Evolutionary conservation across 805 yeast genomes (phyloP).

Genomic region (Lachancea mirantina): DNA sequence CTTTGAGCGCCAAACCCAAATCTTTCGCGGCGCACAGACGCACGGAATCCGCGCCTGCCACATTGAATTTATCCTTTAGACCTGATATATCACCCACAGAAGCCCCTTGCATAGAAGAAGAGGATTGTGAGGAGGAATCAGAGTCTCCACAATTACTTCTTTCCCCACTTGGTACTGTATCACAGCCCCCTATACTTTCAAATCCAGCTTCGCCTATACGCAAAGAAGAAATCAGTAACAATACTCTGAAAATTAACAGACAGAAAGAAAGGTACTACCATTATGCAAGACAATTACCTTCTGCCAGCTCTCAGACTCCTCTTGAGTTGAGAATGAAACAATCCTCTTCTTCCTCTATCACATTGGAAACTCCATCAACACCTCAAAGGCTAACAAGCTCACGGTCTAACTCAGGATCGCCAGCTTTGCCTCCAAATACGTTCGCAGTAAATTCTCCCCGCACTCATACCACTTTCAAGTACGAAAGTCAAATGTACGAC

Average conservation of each 20-base stretch:
- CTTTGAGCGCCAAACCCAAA: constrained; percentile 35
- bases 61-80: constrained; percentile 28
- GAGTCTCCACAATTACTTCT: constrained; percentile 17
- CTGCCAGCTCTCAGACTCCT: constrained; percentile 9
- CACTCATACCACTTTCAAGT: constrained; percentile 24
- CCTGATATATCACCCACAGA: constrained; percentile 3
- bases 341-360: constrained; percentile 21
- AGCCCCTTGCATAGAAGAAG: constrained; percentile 10
- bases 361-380: constrained; percentile 20
- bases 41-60: constrained; percentile 52
- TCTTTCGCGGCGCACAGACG: constrained; percentile 39
- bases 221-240: constrained; percentile 19
- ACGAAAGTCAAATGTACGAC: constrained; percentile 35
- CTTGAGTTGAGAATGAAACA: constrained; percentile 11
- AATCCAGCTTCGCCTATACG: constrained; percentile 33
- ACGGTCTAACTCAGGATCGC: no score
- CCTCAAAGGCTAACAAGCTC: constrained; percentile 4
- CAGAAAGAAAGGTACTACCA: constrained; percentile 30
- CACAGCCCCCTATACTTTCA: constrained; percentile 33
- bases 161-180: constrained; percentile 18
- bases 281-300: constrained; percentile 26
- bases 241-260: constrained; percentile 26
- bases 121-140: constrained; percentile 16
- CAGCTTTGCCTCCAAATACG: constrained; percentile 16
- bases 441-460: constrained; percentile 5